Percentiles rank a stretch among this genome's conserved stretches.
phyloP scores from a whole-genome alignment of 2,329 filamentous ascomycete genomes.

The Pseudocercospora cruenta region DNA sequence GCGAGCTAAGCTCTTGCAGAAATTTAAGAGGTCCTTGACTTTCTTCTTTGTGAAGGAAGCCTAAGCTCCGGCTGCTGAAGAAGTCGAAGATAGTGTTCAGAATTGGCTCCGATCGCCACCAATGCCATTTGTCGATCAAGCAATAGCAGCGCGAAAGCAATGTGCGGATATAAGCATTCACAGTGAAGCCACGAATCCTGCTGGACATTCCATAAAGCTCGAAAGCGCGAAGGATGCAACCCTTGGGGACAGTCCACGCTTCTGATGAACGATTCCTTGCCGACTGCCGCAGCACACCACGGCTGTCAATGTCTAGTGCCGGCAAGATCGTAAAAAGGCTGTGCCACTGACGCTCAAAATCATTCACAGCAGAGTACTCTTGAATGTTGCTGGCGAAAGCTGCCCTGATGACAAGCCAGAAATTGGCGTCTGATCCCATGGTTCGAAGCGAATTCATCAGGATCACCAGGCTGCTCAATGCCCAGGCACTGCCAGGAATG shows the following conservation, averaged over 20 bases:
- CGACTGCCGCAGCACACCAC: constrained; percentile 40
- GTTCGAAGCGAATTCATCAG: constrained; percentile 47
- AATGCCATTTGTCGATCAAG: constrained; percentile 60
- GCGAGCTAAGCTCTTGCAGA: constrained; percentile 53
- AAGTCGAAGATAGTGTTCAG: constrained; percentile 62
- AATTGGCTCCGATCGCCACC: constrained; percentile 59
- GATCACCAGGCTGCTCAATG: constrained; percentile 53
- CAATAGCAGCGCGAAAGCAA: constrained; percentile 57
- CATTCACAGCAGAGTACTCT: constrained; percentile 30
- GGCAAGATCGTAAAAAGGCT: constrained; percentile 59
- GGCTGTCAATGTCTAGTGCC: constrained; percentile 55
- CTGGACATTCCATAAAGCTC: constrained; percentile 51
- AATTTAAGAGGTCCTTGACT: constrained; percentile 57
- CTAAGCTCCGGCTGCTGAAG: constrained; percentile 59
- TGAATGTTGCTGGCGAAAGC: constrained; percentile 34
- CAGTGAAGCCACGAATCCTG: constrained; percentile 45
- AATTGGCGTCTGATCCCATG: constrained; percentile 37
- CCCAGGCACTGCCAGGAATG: constrained; percentile 48
- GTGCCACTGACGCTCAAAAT: constrained; percentile 46
- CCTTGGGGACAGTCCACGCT: constrained; percentile 56
- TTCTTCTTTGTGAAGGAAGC: constrained; percentile 57
- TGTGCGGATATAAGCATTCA: constrained; percentile 60
- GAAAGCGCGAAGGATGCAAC: constrained; percentile 53
- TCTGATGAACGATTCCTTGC: constrained; percentile 45
- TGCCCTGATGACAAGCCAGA: constrained; percentile 51